Base-by-base conservation (phyloP, 2,329 filamentous ascomycete species). In the Aciculosporium take region DNA sequence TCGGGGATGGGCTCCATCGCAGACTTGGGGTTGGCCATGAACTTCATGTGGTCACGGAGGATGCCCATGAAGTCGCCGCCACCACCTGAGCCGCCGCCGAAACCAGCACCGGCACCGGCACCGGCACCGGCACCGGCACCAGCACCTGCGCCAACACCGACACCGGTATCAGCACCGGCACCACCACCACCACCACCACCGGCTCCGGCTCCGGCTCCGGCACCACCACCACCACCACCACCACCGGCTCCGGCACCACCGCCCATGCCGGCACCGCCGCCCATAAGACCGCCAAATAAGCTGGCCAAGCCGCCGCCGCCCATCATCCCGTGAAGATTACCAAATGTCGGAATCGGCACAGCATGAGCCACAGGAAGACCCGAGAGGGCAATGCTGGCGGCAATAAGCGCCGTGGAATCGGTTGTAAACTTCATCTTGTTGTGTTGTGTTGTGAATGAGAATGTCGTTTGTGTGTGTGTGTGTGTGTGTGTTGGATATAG, bases 1-100 rank as follows among this genome's bases (percentile, higher is more conserved):
- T 10, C 21, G 21, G 40, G 40, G n/a, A 42, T 37, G 23, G 40
- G 25, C 21, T 38, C n/a, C 13, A 38, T 34, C 10, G 40, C 40
- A 1, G 32, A 37, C 9, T 20, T 7, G 7, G 40, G 40, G 40
- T 42, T 42, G 28, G 17, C 12, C 6, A 23, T 28, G 5, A 28
- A 42, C 29, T 42, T 42, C 9, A 38, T 8, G 34, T 42, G 40
- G n/a, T 42, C 40, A 12, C 5, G 2, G 15, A 42, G 2, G 5
- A 34, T 27, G 10, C 17, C 17, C 7, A 37, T 23, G 29, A 39
- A 32, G 20, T 13, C n/a, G 15, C 28, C 37, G n/a, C n/a, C 17
- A 4, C 34, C 34, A 7, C 5, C 39, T 5, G 31, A 3, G 23
- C 23, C 4, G 7, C 17, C 3, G 18, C 18, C 10, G 24, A 9